Evolutionary conservation across 2,329 filamentous ascomycete genomes (phyloP), one percentile per base, ranked within the genome.

Genomic region (Zalaria obscura): DNA sequence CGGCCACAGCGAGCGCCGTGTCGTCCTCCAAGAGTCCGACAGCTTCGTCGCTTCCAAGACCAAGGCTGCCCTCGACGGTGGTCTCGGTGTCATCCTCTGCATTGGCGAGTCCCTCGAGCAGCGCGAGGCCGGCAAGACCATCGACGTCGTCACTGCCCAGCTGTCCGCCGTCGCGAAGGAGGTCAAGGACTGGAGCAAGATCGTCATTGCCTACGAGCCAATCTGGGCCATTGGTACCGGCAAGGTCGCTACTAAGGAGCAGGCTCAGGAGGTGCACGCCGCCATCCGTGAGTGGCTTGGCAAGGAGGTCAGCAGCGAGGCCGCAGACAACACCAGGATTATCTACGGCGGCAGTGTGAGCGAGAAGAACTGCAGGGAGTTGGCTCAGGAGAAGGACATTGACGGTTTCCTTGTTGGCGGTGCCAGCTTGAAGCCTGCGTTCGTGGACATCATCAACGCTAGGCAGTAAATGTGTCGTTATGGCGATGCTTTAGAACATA

Each of bases 391-490:
- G 76, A 64, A 76, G 50, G 91, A 98, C 66, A 94, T 98, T 64
- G 91, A 98, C 65, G 91, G 91, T 45, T 96, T 96, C 80, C 76
- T 96, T 53, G 89, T 96, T 52, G 89, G 89, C 51, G 89, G 89
- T 66, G 89, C 89, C 60, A 91, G 83, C 64, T 77, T 96, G 70
- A 96, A 96, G 80, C 89, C 89, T 60, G 88, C 85, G 52, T 95
- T 82, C 58, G 73, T 80, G 54, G 76, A 82, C 52, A 82, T 82
- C 54, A 75, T 82, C 69, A 82, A 82, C 63, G 67, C 72, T 53
- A 73, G 3, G 8, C 25, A 26, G 25, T 38, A 7, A 27, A 10
- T 25, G n/a, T 7, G 8, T 11, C 8, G 11, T 38, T 25, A 27
- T 3, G 6, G 10, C 5, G 18, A 28, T 38, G 36, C 3, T 25